Base-by-base conservation (phyloP, 352 stramenopile genomes). In the Phytopythium cucurbitacearum region DNA sequence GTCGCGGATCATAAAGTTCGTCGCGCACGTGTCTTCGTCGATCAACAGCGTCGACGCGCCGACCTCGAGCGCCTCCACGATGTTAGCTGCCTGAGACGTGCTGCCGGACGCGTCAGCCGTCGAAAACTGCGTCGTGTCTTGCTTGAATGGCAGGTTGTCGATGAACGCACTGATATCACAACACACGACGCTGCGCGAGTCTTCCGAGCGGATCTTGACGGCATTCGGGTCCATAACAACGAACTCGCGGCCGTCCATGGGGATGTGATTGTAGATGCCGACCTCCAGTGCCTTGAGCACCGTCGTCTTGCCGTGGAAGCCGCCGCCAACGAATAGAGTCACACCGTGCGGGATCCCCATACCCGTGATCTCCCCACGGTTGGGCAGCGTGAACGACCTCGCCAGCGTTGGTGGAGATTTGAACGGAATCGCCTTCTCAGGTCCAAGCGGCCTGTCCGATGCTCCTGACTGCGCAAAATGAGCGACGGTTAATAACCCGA, bases 1-100 rank as follows among this genome's bases (percentile, higher is more conserved):
- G 69, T 99, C 96, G 28, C 96, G 84, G 49, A 98, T 98, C 96
- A 99, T 99, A 56, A 99, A 99, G 64, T 99, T 99, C 21, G 95
- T 98, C 3, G 96, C 96, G 58, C 88, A 98, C 2, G 97, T 97
- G 72, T 99, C 96, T 68, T 99, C 96, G 60, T 99, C 96, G 38
- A 99, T 91, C 5, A 99, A 70, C 34, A 99, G 67, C 38, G 87
- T 96, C 15, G 91, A 92, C 1, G 93, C 83, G 45, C 95, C 95
- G 41, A 96, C 76, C 62, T 95, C 87, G 8, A 96, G 71, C 12
- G 88, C 86, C 60, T 99, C 96, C 16, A 98, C 74, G 64, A 99
- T 98, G 64, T 97, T 98, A 7, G 93, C 89, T 5, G 96, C 96
- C 64, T 99, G 95, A 21, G 91, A 98, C 12, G 96, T 99, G 63